These are phyloP conservation scores for Fusarium chaquense DNA, from an alignment of 2,329 filamentous ascomycete genomes.

Conservation along the genomic window DNA sequence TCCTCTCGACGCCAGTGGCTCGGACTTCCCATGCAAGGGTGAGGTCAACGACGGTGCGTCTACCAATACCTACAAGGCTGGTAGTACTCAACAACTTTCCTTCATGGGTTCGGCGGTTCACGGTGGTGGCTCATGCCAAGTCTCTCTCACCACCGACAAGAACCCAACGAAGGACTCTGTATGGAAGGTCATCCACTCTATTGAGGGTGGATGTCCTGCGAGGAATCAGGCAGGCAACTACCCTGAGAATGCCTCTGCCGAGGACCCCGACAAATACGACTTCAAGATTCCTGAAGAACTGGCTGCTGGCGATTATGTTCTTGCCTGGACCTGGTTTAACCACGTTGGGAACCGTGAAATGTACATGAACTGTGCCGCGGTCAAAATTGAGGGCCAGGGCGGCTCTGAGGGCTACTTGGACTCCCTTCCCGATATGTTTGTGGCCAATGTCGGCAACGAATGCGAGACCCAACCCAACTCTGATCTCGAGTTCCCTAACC, in stretches of 20 bases:
- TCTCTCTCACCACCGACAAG: constrained; percentile 84
- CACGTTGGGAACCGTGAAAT: constrained; percentile 92
- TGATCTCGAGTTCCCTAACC: constrained; percentile 71
- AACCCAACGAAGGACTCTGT: constrained; percentile 72
- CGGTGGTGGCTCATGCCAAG: constrained; percentile 92
- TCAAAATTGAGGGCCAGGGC: constrained; percentile 70
- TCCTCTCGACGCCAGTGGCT: constrained; percentile 69
- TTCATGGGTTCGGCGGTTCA: constrained; percentile 83
- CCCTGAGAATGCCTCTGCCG: constrained; percentile 57
- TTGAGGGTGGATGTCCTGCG: constrained; percentile 86
- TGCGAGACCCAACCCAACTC: constrained; percentile 64
- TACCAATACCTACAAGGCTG: constrained; percentile 68
- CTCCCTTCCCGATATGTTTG: constrained; percentile 76
- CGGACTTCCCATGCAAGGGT: constrained; percentile 86
- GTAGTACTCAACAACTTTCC: constrained; percentile 60
- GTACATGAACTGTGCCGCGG: constrained; percentile 95
- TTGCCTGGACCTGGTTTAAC: constrained; percentile 98
- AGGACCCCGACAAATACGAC: constrained; percentile 69
- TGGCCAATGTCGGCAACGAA: constrained; percentile 70
- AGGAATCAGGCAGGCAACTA: constrained; percentile 69
- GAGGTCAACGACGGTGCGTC: constrained; percentile 58
- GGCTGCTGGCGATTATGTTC: constrained; percentile 78
- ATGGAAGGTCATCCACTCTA: constrained; percentile 92
- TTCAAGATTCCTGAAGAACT: constrained; percentile 80
- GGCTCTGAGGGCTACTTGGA: constrained; percentile 67